Conservation (phyloP, 2,329 filamentous ascomycete genomes). For the Microdochium paspali region DNA sequence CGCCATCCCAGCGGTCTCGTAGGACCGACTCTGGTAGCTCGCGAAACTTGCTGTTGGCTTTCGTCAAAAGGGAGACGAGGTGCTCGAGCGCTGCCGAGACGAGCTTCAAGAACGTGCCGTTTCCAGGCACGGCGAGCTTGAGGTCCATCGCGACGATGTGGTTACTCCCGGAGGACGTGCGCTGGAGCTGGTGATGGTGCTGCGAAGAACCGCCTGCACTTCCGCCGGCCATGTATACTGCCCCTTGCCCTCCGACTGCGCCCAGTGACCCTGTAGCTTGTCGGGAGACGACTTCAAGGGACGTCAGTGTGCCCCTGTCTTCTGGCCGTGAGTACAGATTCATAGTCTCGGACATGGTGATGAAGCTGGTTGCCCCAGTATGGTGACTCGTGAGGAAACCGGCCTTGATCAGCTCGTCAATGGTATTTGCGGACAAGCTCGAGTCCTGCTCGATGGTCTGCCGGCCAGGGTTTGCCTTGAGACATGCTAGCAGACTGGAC, state of each 20-base stretch:
- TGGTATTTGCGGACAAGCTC: conserved; percentile 8
- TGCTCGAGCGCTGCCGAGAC: conserved; percentile 52
- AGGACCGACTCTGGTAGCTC: conserved; percentile 55
- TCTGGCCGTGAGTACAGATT: conserved; percentile 39
- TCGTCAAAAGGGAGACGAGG: conserved; percentile 47
- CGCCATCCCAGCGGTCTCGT: conserved; percentile 63
- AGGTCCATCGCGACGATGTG: conserved; percentile 27
- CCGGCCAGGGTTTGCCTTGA: conserved; percentile 40
- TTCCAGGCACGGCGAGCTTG: conserved; percentile 56
- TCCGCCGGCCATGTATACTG: conserved; percentile 55
- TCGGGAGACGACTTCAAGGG: conserved; percentile 51
- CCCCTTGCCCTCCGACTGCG: conserved; percentile 60
- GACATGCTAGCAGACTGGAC: conserved; percentile 38
- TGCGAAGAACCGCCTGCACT: conserved; percentile 28
- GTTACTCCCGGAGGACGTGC: conserved; percentile 5
- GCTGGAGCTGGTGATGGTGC: conserved; percentile 25
- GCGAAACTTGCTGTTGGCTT: conserved; percentile 46
- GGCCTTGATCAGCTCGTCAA: conserved; percentile 46
- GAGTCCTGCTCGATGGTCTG: conserved; percentile 25
- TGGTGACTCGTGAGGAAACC: conserved; percentile 55
- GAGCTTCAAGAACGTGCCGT: conserved; percentile 59
- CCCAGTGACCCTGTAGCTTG: conserved; percentile 60
- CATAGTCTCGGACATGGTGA: conserved; percentile 18
- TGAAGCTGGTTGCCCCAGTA: conserved; percentile 22
- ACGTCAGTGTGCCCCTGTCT: conserved; percentile 45